Percentiles rank a stretch among this genome's conserved stretches.
Evolutionary conservation across 805 yeast genomes (phyloP).

Genomic region (Deakozyma indianensis): DNA sequence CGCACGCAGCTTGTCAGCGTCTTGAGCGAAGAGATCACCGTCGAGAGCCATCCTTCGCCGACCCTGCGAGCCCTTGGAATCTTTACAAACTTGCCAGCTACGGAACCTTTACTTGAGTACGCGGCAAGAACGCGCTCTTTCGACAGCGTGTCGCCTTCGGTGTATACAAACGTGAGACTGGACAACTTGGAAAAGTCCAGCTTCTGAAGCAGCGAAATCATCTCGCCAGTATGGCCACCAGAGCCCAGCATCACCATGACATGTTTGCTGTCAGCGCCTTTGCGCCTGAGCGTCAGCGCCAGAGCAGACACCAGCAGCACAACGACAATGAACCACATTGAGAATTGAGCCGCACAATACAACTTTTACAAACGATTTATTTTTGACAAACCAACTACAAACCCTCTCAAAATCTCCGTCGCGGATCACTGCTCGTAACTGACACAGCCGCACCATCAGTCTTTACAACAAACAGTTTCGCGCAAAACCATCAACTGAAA

Average conservation of each 20-base stretch:
- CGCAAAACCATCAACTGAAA: too few species aligned
- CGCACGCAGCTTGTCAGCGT: slow-evolving; percentile 22
- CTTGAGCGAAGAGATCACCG: slow-evolving; percentile 30
- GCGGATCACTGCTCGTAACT: too few species aligned
- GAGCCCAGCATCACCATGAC: slow-evolving; percentile 67
- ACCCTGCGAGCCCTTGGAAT: slow-evolving; percentile 48
- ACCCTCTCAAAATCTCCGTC: too few species aligned
- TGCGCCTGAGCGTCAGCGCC: too few species aligned
- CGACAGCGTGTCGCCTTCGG: slow-evolving; percentile 36
- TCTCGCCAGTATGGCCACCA: slow-evolving; percentile 96
- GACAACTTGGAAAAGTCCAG: slow-evolving; percentile 19
- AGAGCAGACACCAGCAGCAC: too few species aligned
- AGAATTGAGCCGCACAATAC: too few species aligned
- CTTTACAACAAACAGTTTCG: too few species aligned
- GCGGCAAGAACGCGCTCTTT: slow-evolving; percentile 13
- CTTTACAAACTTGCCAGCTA: slow-evolving; percentile 15
- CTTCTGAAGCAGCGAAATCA: slow-evolving; percentile 50
- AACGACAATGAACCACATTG: too few species aligned
- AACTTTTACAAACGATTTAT: too few species aligned
- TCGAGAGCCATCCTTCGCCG: slow-evolving; percentile 36
- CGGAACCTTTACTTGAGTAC: slow-evolving; percentile 5
- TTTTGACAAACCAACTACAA: too few species aligned
- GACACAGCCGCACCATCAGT: too few species aligned
- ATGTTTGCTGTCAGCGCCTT: too few species aligned
- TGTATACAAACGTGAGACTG: slow-evolving; percentile 23